phyloP scores from a whole-genome alignment of 2,329 filamentous ascomycete genomes.

The Biscogniauxia mediterranea region DNA sequence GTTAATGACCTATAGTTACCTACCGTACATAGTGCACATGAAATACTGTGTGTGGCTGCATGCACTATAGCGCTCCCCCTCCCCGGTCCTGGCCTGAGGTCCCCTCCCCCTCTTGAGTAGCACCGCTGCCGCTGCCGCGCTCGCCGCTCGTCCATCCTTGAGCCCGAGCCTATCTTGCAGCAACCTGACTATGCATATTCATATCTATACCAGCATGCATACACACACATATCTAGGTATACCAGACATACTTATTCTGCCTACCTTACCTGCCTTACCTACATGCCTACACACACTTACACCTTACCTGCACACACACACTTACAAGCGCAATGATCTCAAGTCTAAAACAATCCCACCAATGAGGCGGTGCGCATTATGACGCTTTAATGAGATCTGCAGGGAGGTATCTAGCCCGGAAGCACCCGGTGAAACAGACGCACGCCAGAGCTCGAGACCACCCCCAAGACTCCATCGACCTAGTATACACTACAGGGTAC shows the following conservation, averaged over 20 bases:
- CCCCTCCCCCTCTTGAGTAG: not conserved
- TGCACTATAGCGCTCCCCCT: not conserved
- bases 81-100: too few species aligned
- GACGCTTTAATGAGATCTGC: not conserved
- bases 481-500: not conserved
- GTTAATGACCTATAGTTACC: not conserved
- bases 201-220: not conserved
- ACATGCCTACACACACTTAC: not conserved
- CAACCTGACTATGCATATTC: not conserved
- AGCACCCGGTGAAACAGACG: not conserved
- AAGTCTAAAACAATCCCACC: not conserved
- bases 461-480: not conserved
- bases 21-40: not conserved
- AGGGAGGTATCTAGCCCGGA: not conserved
- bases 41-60: not conserved
- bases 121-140: not conserved
- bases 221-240: not conserved
- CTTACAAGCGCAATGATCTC: not conserved
- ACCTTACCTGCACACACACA: not conserved
- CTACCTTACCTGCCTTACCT: too few species aligned
- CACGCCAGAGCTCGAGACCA: not conserved
- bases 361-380: not conserved
- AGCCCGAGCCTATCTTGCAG: not conserved
- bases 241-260: too few species aligned
- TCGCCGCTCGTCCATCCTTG: not conserved